phyloP scores from a whole-genome alignment of 2,329 filamentous ascomycete genomes.

The Aspergillus ochraceus region DNA sequence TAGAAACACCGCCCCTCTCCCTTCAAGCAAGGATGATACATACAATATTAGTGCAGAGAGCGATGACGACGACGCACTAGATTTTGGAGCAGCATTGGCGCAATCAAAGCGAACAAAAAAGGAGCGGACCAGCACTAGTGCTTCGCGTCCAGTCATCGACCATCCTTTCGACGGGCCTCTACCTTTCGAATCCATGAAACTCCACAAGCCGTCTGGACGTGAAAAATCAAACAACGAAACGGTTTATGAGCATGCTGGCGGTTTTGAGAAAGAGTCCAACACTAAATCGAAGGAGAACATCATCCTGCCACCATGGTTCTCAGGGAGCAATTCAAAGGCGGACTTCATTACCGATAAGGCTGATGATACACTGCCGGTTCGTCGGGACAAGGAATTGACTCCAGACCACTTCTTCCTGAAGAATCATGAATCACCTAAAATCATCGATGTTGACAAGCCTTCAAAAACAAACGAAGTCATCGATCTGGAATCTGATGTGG shows the following conservation, averaged over 20 bases:
- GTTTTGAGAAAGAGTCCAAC: slow-evolving; percentile 59
- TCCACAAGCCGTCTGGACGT: slow-evolving; percentile 61
- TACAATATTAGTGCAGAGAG: slow-evolving; percentile 49
- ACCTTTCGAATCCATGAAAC: slow-evolving; percentile 79
- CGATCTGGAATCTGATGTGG: slow-evolving; percentile 27
- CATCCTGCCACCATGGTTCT: slow-evolving; percentile 50
- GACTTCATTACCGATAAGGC: slow-evolving; percentile 32
- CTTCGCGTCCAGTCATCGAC: slow-evolving; percentile 46
- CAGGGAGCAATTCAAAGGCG: slow-evolving; percentile 32
- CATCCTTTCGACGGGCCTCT: slow-evolving; percentile 76
- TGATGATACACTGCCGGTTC: slow-evolving; percentile 24
- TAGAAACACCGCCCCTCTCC: slow-evolving; percentile 50
- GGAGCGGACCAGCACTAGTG: slow-evolving; percentile 32
- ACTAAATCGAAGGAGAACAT: slow-evolving; percentile 32
- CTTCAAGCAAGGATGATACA: slow-evolving; percentile 25
- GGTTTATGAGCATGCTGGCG: slow-evolving; percentile 58
- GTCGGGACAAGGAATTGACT: slow-evolving; percentile 20
- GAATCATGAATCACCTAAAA: slow-evolving; percentile 33
- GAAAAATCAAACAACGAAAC: slow-evolving; percentile 48
- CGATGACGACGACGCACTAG: slow-evolving; percentile 69
- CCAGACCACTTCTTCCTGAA: slow-evolving; percentile 29
- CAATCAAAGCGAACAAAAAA: slow-evolving; percentile 66
- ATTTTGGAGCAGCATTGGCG: slow-evolving; percentile 73
- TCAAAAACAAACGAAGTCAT: slow-evolving; percentile 31
- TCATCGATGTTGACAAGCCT: slow-evolving; percentile 42